Evolutionary conservation across 1,284 basidiomycete species (phyloP).

Genomic region (Apiotrichum sp.): DNA sequence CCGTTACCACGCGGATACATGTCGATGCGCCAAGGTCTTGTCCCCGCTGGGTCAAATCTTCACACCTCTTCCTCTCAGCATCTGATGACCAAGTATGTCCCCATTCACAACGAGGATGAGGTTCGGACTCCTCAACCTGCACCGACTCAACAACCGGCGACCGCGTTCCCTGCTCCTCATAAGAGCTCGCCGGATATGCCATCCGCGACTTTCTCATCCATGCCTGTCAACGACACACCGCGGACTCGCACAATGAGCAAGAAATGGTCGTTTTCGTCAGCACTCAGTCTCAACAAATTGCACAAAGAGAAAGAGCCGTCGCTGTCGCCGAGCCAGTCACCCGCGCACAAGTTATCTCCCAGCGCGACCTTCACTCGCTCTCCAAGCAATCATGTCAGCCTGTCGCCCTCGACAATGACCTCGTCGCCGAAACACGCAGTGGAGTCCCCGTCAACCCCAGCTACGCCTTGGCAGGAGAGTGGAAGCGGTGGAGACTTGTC

Average conservation of each 20-base stretch:
- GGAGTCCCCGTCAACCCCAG: conserved; percentile 17
- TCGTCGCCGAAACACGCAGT: background rate
- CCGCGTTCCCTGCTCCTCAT: conserved; percentile 9
- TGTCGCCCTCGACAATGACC: background rate
- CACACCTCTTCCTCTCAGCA: background rate
- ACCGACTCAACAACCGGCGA: background rate
- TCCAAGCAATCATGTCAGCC: background rate
- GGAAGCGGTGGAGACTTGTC: conserved; percentile 19
- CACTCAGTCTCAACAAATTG: conserved; percentile 68
- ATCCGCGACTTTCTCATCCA: background rate
- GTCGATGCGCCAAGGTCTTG: conserved; percentile 48
- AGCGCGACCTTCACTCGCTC: background rate
- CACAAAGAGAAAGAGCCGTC: conserved; percentile 21
- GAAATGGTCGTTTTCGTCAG: conserved; percentile 93
- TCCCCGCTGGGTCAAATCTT: conserved; percentile 10
- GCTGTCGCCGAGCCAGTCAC: conserved; percentile 2
- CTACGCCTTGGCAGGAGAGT: conserved; percentile 29
- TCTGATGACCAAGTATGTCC: conserved; percentile 8
- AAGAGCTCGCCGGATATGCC: conserved; percentile 12
- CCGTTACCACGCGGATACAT: conserved; percentile 90
- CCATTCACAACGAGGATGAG: conserved; percentile 2
- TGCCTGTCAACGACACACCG: conserved; percentile 4
- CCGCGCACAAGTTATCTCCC: conserved; percentile 22
- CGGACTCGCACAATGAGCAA: conserved; percentile 54
- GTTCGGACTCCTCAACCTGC: no score